Evolutionary conservation across 1,139 yeast genomes (phyloP).

Genomic region (Spathaspora sp.): DNA sequence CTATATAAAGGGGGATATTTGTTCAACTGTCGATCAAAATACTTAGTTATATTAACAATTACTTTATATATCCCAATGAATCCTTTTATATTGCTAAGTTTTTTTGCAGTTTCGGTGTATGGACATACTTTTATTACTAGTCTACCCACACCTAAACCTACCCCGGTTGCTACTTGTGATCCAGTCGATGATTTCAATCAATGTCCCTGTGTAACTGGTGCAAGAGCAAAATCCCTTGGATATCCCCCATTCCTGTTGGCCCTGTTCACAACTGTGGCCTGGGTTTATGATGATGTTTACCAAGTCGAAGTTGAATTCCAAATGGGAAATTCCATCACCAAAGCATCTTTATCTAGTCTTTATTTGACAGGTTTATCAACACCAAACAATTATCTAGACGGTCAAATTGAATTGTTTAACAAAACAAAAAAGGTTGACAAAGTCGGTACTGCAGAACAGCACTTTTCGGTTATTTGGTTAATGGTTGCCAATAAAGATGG

Average conservation of each 20-base stretch:
- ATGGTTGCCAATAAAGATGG: slow-evolving; percentile 4
- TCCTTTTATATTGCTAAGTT: not conserved
- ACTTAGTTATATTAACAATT: too few relatives aligned
- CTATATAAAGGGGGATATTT: too few relatives aligned
- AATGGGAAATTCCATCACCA: slow-evolving; percentile 5
- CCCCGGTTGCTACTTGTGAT: slow-evolving; percentile 3
- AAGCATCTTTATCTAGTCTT: slow-evolving; percentile 5
- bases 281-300: slow-evolving; percentile 5
- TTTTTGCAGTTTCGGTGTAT: not conserved
- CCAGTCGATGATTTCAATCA: not conserved
- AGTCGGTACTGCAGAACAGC: slow-evolving; percentile 3
- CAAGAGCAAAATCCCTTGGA: slow-evolving; percentile 3
- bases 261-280: slow-evolving; percentile 1
- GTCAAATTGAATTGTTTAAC: slow-evolving; percentile 3
- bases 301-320: slow-evolving; percentile 6
- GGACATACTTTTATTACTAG: not conserved
- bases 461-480: slow-evolving; percentile 5
- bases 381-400: slow-evolving; percentile 6
- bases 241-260: slow-evolving; percentile 1
- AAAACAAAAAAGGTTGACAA: slow-evolving; percentile 2
- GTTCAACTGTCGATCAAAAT: too few relatives aligned
- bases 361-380: slow-evolving; percentile 3
- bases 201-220: not conserved
- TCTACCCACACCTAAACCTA: slow-evolving; percentile 1
- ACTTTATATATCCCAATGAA: not conserved